phyloP scores from a whole-genome alignment of 495 filamentous ascomycete genomes.

The Penicillium lagena region DNA sequence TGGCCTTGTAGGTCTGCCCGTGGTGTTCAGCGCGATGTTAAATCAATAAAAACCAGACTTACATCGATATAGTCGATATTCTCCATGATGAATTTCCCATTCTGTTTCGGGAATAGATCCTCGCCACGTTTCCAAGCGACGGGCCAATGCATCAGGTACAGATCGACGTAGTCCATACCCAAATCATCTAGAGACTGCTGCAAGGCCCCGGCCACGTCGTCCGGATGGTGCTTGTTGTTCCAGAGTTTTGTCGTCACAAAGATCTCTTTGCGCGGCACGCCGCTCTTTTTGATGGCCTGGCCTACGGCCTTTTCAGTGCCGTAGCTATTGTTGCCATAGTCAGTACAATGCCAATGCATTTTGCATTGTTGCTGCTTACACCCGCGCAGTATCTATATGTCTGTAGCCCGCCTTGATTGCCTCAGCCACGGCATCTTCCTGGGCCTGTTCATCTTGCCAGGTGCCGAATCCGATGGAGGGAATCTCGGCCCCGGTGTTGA shows the following conservation, averaged over 20 bases:
- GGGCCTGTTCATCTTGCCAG: constrained; percentile 42
- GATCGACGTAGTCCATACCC: constrained; percentile 59
- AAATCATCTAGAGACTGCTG: constrained; percentile 56
- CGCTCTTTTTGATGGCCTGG: constrained; percentile 47
- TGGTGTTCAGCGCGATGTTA: neutral
- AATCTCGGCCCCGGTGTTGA: constrained; percentile 47
- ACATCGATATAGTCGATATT: constrained; percentile 47
- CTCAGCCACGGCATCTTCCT: constrained; percentile 39
- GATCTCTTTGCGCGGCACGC: constrained; percentile 51
- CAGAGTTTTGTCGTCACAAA: constrained; percentile 70
- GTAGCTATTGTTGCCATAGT: constrained; percentile 29
- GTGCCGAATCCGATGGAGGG: constrained; percentile 43
- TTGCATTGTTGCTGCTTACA: constrained; percentile 25
- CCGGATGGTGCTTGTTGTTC: constrained; percentile 60
- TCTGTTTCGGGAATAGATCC: constrained; percentile 34
- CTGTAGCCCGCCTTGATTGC: constrained; percentile 52
- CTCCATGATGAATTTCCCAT: constrained; percentile 38
- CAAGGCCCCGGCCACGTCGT: constrained; percentile 52
- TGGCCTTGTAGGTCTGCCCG: constrained; percentile 53
- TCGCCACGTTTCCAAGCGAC: constrained; percentile 41
- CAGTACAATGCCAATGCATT: neutral
- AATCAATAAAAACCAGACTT: constrained; percentile 4
- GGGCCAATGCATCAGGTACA: constrained; percentile 68
- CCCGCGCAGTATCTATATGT: constrained; percentile 54
- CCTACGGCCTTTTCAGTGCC: constrained; percentile 48